These are phyloP conservation scores for Pythium monospermum DNA, from an alignment of 352 stramenopile genomes.

Conservation along the genomic window DNA sequence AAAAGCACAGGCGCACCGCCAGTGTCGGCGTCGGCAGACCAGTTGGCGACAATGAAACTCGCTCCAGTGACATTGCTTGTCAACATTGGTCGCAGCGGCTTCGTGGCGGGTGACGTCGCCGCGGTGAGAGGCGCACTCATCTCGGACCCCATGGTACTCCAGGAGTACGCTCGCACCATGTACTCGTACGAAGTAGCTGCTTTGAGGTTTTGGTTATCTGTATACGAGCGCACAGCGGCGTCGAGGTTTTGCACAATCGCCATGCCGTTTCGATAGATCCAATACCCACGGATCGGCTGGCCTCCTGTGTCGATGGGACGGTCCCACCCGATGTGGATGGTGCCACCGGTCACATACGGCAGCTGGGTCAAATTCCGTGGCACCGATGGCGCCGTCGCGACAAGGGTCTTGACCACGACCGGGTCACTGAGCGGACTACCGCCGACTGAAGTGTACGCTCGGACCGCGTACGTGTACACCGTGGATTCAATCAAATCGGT, in stretches of 20 bases:
- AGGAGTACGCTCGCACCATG: constrained; percentile 33
- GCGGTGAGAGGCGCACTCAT: constrained; percentile 31
- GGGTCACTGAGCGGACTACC: constrained; percentile 28
- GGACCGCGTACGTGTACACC: constrained; percentile 37
- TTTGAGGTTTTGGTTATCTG: constrained; percentile 29
- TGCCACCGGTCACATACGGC: constrained; percentile 38
- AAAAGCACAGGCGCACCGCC: constrained; percentile 32
- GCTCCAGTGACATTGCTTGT: constrained; percentile 15
- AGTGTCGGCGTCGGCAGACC: constrained; percentile 34
- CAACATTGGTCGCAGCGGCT: constrained; percentile 22
- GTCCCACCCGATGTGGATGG: constrained; percentile 55
- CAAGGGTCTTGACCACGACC: constrained; percentile 30
- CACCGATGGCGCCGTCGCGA: constrained; percentile 37
- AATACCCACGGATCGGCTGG: constrained; percentile 36
- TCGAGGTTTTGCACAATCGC: constrained; percentile 23
- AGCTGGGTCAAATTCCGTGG: constrained; percentile 41
- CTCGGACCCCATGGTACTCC: constrained; percentile 33
- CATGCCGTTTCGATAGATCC: constrained; percentile 44
- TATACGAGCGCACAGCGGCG: constrained; percentile 21
- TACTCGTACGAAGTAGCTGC: constrained; percentile 46
- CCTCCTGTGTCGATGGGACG: constrained; percentile 50
- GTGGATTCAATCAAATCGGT: constrained; percentile 45
- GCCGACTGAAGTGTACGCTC: constrained; percentile 31
- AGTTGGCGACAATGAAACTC: constrained; percentile 36
- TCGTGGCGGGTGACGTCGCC: constrained; percentile 30